A percentile compares a stretch with the other conserved stretches of the same genome.
These are phyloP conservation scores for Mucor mucedo DNA, from an alignment of 371 early-diverging fungal genomes.

Conservation along the genomic window DNA sequence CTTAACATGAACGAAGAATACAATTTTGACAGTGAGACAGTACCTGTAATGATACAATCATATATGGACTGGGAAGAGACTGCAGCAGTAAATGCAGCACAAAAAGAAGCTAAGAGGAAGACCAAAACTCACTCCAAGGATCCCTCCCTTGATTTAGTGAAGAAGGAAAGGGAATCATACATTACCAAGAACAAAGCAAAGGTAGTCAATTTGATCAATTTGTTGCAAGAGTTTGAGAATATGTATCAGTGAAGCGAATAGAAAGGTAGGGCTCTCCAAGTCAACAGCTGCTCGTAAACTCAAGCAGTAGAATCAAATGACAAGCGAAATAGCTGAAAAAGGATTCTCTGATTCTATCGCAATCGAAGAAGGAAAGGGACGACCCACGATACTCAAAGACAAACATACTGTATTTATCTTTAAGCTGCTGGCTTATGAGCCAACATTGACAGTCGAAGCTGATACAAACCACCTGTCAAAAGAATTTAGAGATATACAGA, in stretches of 20 bases:
- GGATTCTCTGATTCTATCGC: conserved; percentile 22
- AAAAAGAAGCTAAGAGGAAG: conserved; percentile 24
- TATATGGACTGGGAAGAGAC: too few species aligned
- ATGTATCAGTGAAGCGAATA: conserved; percentile 26
- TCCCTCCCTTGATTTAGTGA: conserved; percentile 19
- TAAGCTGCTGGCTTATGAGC: conserved; percentile 23
- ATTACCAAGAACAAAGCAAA: conserved; percentile 28
- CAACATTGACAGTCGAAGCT: conserved; percentile 26
- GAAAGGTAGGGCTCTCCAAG: conserved; percentile 16
- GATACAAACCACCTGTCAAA: conserved; percentile 24
- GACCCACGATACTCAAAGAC: conserved; percentile 21
- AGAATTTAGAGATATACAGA: conserved; percentile 28
- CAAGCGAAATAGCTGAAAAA: conserved; percentile 27
- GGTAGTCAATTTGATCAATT: conserved; percentile 14
- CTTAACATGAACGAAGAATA: too few species aligned
- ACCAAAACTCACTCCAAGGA: conserved; percentile 28
- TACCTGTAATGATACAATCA: too few species aligned
- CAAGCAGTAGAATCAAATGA: conserved; percentile 24
- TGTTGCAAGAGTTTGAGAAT: conserved; percentile 21
- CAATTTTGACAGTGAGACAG: too few species aligned
- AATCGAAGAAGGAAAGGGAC: conserved; percentile 23
- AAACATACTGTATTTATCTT: neutral
- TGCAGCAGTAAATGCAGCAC: conserved; percentile 3
- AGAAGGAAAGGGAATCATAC: conserved; percentile 25
- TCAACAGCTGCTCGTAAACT: conserved; percentile 21